Base-by-base conservation (phyloP, 208 protist species). In the Tetramitus jugosus region DNA sequence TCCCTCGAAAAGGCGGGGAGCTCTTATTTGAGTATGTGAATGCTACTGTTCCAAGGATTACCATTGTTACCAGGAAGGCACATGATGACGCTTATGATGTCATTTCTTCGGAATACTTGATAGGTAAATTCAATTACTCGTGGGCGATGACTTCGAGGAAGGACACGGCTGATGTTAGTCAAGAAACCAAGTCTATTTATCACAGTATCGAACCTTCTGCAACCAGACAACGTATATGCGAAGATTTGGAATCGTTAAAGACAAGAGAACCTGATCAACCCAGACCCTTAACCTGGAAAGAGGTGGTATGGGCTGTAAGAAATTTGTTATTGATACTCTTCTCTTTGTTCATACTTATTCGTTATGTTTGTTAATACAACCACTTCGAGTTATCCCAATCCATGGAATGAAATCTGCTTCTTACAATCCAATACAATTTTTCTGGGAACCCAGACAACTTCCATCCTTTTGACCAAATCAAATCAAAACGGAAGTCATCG, bases 21-120 rank as follows among this genome's bases (percentile, higher is more conserved):
- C 86, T 98, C 35, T 86, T 98, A 31, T 97, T 96, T 81, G 95
- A 94, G 10, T 98, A 96, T 83, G 92, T 92, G 7, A 95, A 98
- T 84, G 94, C 95, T 14, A 97, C 94, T 39, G 95, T 97, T 56
- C 95, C 95, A 65, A 96, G 95, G 83, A 83, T 96, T 61, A 95
- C 95, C 10, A 86, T 98, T 64, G 97, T 97, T 80, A 96, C 94
- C 2, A 89, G 95, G 80, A 96, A 97, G 86, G 94, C 94, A 37
- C 97, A 97, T 80, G 95, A 95, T 86, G 95, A 94, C 71, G 95
- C 95, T 42, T 97, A 97, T 82, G 90, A 95, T 83, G 95, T 98
- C 40, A 98, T 98, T 94, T 87, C 82, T 60, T 94, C 90, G 2
- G 96, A 97, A 88, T 90, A 94, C 80, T 79, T 96, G 29, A 91